A percentile compares a stretch with the other conserved stretches of the same genome.
phyloP scores from a whole-genome alignment of 2,329 filamentous ascomycete species.

The Fusarium sp. region DNA sequence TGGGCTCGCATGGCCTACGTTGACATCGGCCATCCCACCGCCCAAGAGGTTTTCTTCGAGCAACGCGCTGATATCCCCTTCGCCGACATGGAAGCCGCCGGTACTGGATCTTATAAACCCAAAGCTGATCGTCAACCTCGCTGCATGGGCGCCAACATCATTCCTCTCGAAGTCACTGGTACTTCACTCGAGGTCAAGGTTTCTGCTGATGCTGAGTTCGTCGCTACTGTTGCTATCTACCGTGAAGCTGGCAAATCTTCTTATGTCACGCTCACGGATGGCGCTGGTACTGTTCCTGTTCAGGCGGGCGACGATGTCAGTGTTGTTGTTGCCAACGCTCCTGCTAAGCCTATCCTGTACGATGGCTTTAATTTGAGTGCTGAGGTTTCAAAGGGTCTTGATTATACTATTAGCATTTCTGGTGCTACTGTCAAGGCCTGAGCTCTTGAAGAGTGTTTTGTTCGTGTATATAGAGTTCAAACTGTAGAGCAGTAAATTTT shows the following conservation, averaged over 20 bases:
- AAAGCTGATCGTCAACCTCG: slow-evolving; percentile 53
- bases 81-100: slow-evolving; percentile 51
- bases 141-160: slow-evolving; percentile 62
- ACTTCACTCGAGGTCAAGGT: slow-evolving; percentile 46
- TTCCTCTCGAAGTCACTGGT: slow-evolving; percentile 52
- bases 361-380: slow-evolving; percentile 53
- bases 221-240: slow-evolving; percentile 53
- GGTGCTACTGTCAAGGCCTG: slow-evolving; percentile 41
- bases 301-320: slow-evolving; percentile 54
- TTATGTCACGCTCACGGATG: slow-evolving; percentile 50
- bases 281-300: slow-evolving; percentile 47
- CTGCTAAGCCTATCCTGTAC: slow-evolving; percentile 53
- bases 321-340: slow-evolving; percentile 60
- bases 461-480: slow-evolving; percentile 14
- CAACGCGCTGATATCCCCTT: slow-evolving; percentile 52
- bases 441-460: not conserved
- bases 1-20: slow-evolving; percentile 64
- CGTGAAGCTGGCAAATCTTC: slow-evolving; percentile 42
- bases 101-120: slow-evolving; percentile 52
- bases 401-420: slow-evolving; percentile 50
- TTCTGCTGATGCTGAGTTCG: slow-evolving; percentile 49
- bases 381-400: slow-evolving; percentile 50
- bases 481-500: not conserved
- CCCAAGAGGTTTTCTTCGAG: slow-evolving; percentile 49
- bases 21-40: slow-evolving; percentile 57